Percentiles rank a stretch among this genome's conserved stretches.
phyloP scores from a whole-genome alignment of 805 yeast species.

The Ogataea trehaloabstinens region DNA sequence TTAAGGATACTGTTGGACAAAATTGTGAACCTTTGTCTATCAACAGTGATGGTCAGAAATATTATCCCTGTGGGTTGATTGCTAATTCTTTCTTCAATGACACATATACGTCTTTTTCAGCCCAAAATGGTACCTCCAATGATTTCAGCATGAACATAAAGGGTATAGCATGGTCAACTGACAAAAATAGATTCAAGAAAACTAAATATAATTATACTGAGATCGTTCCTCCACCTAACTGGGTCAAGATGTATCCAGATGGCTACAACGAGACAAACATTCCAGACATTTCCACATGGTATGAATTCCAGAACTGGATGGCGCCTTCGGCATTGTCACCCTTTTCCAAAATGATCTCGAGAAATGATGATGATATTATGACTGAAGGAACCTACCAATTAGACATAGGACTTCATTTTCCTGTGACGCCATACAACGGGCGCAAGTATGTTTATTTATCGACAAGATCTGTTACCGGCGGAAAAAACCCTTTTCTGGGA shows the following conservation, averaged over 20 bases:
- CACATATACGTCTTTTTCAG: slow-evolving; percentile 53
- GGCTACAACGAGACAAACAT: slow-evolving; percentile 70
- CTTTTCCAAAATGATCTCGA: slow-evolving; percentile 62
- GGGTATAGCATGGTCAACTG: slow-evolving; percentile 73
- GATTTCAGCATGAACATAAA: slow-evolving; percentile 46
- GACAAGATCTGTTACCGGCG: slow-evolving; percentile 73
- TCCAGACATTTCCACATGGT: slow-evolving; percentile 68
- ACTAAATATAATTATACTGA: slow-evolving; percentile 58
- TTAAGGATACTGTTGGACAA: slow-evolving; percentile 53
- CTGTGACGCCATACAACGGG: slow-evolving; percentile 67
- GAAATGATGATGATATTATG: slow-evolving; percentile 58
- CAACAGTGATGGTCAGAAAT: slow-evolving; percentile 46
- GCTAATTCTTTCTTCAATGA: slow-evolving; percentile 82
- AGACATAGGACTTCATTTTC: slow-evolving; percentile 73
- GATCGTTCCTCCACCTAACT: slow-evolving; percentile 81
- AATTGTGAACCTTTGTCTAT: slow-evolving; percentile 64
- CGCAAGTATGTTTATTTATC: slow-evolving; percentile 64
- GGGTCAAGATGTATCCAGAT: slow-evolving; percentile 67
- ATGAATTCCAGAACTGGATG: slow-evolving; percentile 83
- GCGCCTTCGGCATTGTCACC: slow-evolving; percentile 71
- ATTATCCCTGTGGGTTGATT: slow-evolving; percentile 81
- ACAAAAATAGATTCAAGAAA: slow-evolving; percentile 59
- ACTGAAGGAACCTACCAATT: slow-evolving; percentile 61
- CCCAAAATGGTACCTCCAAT: slow-evolving; percentile 39
- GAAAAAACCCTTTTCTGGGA: slow-evolving; percentile 72